These are phyloP conservation scores for Proliferodiscus dingleyae DNA, from an alignment of 2,329 filamentous ascomycete species.

Conservation along the genomic window DNA sequence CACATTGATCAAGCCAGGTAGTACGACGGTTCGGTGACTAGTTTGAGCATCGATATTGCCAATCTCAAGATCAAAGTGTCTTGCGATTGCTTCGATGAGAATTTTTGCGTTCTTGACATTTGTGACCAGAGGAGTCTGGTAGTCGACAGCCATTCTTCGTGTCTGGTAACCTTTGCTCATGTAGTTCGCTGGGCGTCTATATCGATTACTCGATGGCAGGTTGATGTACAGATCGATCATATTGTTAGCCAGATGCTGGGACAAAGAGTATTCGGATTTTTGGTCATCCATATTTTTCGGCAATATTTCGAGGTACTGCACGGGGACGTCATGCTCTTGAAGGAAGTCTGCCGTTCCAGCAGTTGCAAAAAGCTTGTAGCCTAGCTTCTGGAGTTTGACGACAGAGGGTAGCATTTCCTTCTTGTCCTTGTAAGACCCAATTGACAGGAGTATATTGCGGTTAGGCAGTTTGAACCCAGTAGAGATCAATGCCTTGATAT, in stretches of 20 bases:
- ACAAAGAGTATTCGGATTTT: slow-evolving; percentile 93
- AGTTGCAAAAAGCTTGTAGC: slow-evolving; percentile 94
- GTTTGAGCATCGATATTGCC: slow-evolving; percentile 85
- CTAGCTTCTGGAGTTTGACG: slow-evolving; percentile 80
- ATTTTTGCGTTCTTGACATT: slow-evolving; percentile 99
- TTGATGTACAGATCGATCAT: slow-evolving; percentile 99
- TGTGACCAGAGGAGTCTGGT: slow-evolving; percentile 93
- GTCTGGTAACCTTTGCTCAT: slow-evolving; percentile 98
- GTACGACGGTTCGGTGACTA: slow-evolving; percentile 70
- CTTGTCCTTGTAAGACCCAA: slow-evolving; percentile 97
- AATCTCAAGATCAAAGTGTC: slow-evolving; percentile 81
- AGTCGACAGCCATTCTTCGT: slow-evolving; percentile 89
- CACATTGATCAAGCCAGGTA: slow-evolving; percentile 73
- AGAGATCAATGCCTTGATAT: slow-evolving; percentile 91
- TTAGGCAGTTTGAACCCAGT: slow-evolving; percentile 96
- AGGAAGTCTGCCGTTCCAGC: slow-evolving; percentile 96
- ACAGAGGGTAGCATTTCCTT: slow-evolving; percentile 94
- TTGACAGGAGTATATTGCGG: slow-evolving; percentile 90
- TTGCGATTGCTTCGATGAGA: slow-evolving; percentile 85
- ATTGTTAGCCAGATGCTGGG: slow-evolving; percentile 94
- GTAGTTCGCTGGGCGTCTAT: slow-evolving; percentile 93
- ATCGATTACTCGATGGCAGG: slow-evolving; percentile 96
- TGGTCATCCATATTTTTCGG: slow-evolving; percentile 74
- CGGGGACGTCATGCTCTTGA: slow-evolving; percentile 83
- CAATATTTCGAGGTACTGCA: slow-evolving; percentile 90